A percentile compares a stretch with the other conserved stretches of the same genome.
Evolutionary conservation across 257 asterid genomes (phyloP).

Genomic region (Linaria vulgaris): DNA sequence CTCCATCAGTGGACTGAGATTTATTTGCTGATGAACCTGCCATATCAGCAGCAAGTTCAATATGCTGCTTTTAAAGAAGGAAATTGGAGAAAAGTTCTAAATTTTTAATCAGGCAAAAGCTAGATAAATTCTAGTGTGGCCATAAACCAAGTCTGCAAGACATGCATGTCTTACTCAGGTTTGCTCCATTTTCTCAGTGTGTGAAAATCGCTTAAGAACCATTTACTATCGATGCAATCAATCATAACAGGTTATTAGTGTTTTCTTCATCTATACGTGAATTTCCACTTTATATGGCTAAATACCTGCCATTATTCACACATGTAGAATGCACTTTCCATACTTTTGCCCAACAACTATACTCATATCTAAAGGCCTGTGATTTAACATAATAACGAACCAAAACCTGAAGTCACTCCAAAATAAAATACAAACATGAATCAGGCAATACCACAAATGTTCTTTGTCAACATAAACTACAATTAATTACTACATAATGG

Average conservation of each 20-base stretch:
- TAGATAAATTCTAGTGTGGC: slow-evolving; percentile 1
- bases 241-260: not conserved
- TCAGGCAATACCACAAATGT: not conserved
- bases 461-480: no score
- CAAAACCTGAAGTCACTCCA: not conserved
- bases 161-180: not conserved
- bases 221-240: not conserved
- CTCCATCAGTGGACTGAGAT: slow-evolving; percentile 43
- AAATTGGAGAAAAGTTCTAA: not conserved
- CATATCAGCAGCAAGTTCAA: slow-evolving; percentile 25
- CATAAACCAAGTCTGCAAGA: not conserved
- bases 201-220: slow-evolving; percentile 2
- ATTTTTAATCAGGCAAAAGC: no score
- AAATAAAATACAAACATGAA: not conserved
- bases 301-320: not conserved
- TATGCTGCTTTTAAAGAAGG: slow-evolving; percentile 5
- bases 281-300: not conserved
- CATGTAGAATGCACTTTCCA: not conserved
- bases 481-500: not conserved
- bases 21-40: slow-evolving; percentile 56
- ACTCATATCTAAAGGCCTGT: not conserved
- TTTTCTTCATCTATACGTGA: not conserved
- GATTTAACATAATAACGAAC: not conserved
- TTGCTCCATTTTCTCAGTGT: not conserved
- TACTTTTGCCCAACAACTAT: not conserved